phyloP scores from a whole-genome alignment of 2,329 filamentous ascomycete species.

The Fusarium goolgardi region DNA sequence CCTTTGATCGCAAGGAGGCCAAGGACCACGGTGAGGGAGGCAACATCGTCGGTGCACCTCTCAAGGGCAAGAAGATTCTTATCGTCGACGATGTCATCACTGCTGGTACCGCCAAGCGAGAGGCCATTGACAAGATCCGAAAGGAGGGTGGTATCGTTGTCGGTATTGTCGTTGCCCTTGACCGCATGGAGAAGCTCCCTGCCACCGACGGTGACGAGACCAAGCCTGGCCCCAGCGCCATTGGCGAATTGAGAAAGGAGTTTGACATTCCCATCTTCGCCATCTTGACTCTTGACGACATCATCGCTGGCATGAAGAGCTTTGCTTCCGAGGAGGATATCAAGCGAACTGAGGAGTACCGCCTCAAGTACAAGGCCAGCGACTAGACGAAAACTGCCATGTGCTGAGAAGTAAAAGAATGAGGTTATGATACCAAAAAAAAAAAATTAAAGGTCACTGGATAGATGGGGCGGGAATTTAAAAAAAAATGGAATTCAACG shows the following conservation, averaged over 20 bases:
- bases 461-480: conserved; percentile 13
- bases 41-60: conserved; percentile 85
- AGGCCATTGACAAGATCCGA: conserved; percentile 90
- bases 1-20: conserved; percentile 95
- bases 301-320: conserved; percentile 75
- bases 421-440: conserved; percentile 25
- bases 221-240: conserved; percentile 79
- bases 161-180: conserved; percentile 88
- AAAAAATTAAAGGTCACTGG: not conserved
- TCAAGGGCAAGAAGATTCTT: conserved; percentile 86
- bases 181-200: conserved; percentile 86
- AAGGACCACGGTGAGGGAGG: conserved; percentile 97
- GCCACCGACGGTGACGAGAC: conserved; percentile 72
- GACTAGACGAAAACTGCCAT: conserved; percentile 55
- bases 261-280: conserved; percentile 85
- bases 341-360: conserved; percentile 78
- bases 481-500: conserved; percentile 8
- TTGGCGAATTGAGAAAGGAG: conserved; percentile 86
- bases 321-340: conserved; percentile 72
- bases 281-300: conserved; percentile 86
- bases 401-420: not conserved
- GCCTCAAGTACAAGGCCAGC: conserved; percentile 70
- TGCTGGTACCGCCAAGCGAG: conserved; percentile 91
- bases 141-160: conserved; percentile 86
- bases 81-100: conserved; percentile 98